Percentiles rank a stretch among this genome's conserved stretches.
Conservation (phyloP, 2,329 filamentous ascomycete genomes). For the Epicoccum sorghinum region DNA sequence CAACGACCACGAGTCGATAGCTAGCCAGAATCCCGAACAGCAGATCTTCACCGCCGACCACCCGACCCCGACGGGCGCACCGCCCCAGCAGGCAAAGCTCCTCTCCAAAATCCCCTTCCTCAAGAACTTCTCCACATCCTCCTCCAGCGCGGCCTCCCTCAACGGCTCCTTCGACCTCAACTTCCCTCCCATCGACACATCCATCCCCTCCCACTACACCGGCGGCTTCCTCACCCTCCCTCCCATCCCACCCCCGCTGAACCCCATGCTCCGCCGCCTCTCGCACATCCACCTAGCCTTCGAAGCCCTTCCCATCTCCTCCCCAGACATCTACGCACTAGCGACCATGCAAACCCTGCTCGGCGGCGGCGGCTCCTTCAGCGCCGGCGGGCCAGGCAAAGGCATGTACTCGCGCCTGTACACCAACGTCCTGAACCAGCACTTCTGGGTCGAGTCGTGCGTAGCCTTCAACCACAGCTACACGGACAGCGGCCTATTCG, state of each 20-base stretch:
- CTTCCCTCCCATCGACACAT: slow-evolving; percentile 62
- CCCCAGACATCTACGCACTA: slow-evolving; percentile 92
- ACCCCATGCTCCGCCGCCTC: slow-evolving; percentile 78
- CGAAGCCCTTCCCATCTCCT: slow-evolving; percentile 88
- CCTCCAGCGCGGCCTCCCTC: slow-evolving; percentile 64
- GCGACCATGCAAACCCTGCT: slow-evolving; percentile 95
- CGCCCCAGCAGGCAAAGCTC: slow-evolving; percentile 66
- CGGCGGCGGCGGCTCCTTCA: slow-evolving; percentile 94
- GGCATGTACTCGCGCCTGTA: slow-evolving; percentile 99
- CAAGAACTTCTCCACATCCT: slow-evolving; percentile 83
- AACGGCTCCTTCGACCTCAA: slow-evolving; percentile 55
- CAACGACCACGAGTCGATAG: slow-evolving; percentile 26
- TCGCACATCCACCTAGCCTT: slow-evolving; percentile 96
- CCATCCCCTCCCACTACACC: slow-evolving; percentile 79
- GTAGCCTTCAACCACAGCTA: slow-evolving; percentile 97
- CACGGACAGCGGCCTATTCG: slow-evolving; percentile 93
- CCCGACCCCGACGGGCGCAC: slow-evolving; percentile 46
- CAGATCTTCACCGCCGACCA: slow-evolving; percentile 54
- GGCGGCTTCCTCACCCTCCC: slow-evolving; percentile 91
- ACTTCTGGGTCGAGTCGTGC: slow-evolving; percentile 96
- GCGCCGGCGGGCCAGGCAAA: slow-evolving; percentile 93
- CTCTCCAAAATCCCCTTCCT: slow-evolving; percentile 87
- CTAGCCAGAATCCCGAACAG: slow-evolving; percentile 38
- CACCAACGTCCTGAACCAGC: slow-evolving; percentile 96
- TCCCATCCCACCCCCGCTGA: slow-evolving; percentile 75